Evolutionary conservation across 2,329 filamentous ascomycete genomes (phyloP).

Genomic region (Neonectria ditissima): DNA sequence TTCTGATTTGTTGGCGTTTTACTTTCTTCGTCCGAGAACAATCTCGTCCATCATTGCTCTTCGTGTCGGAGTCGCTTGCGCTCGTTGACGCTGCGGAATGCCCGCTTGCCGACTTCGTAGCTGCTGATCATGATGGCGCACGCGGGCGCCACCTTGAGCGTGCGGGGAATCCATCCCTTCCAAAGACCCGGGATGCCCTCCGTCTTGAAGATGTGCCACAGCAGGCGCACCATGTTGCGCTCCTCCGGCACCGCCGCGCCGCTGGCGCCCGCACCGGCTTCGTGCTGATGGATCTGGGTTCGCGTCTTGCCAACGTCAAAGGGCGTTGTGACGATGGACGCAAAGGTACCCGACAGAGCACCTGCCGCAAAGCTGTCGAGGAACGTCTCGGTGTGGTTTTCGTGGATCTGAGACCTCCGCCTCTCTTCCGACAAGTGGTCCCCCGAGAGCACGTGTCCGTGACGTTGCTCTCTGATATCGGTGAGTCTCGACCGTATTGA

Average conservation of each 20-base stretch:
- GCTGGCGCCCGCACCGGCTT: conserved; percentile 45
- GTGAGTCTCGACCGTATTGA: conserved; percentile 78
- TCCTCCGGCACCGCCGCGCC: conserved; percentile 73
- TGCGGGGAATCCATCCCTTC: conserved; percentile 90
- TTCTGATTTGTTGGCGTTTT: neutral
- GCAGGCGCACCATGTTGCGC: conserved; percentile 80
- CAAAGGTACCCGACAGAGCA: conserved; percentile 83
- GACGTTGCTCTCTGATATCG: conserved; percentile 70
- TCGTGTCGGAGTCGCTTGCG: conserved; percentile 40
- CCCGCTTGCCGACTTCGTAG: conserved; percentile 95
- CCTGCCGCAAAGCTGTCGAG: conserved; percentile 91
- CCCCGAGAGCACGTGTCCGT: conserved; percentile 54
- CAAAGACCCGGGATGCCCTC: conserved; percentile 87
- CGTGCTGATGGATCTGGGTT: conserved; percentile 83
- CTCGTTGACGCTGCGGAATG: conserved; percentile 81
- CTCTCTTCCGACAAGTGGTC: conserved; percentile 56
- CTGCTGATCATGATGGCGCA: conserved; percentile 99
- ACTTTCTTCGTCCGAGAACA: neutral
- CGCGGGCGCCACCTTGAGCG: conserved; percentile 92
- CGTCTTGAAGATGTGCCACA: conserved; percentile 91
- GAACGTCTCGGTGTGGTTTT: conserved; percentile 82
- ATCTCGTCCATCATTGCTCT: neutral
- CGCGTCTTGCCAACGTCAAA: conserved; percentile 98
- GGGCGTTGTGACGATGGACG: conserved; percentile 89
- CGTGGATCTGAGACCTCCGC: conserved; percentile 70